These are phyloP conservation scores for Solanum stenotomum DNA, from an alignment of 257 asterid genomes.

Conservation along the genomic window DNA sequence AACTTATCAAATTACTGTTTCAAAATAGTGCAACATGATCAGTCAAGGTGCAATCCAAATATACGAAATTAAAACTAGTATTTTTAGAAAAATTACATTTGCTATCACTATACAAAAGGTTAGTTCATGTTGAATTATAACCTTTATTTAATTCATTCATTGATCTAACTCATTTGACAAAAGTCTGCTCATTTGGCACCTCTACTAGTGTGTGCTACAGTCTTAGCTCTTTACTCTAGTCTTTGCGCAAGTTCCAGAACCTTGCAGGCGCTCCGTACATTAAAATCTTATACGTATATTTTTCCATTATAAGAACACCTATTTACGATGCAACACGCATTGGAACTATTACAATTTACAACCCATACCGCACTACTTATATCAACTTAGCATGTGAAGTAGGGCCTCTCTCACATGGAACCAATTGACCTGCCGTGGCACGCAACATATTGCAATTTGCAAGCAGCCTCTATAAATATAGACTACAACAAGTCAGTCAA, in stretches of 20 bases:
- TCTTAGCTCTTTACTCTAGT: neutral
- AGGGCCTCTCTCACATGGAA: neutral
- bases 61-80: neutral
- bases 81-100: too few species aligned
- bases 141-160: too few species aligned
- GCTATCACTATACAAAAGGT: neutral
- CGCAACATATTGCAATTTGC: too few species aligned
- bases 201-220: neutral
- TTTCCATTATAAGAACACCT: neutral
- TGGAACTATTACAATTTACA: neutral
- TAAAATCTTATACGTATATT: neutral
- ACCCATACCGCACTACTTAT: neutral
- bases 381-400: conserved; percentile 12
- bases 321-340: neutral
- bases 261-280: neutral
- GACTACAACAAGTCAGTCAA: neutral
- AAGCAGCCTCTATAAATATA: neutral
- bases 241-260: neutral
- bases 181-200: neutral
- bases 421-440: too few species aligned
- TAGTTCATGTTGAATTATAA: neutral
- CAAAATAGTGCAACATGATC: too few species aligned
- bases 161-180: too few species aligned
- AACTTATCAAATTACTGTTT: neutral
- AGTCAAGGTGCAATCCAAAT: too few species aligned